Evolutionary conservation across 495 filamentous ascomycete species (phyloP).

Genomic region (Trichoderma reesei): DNA sequence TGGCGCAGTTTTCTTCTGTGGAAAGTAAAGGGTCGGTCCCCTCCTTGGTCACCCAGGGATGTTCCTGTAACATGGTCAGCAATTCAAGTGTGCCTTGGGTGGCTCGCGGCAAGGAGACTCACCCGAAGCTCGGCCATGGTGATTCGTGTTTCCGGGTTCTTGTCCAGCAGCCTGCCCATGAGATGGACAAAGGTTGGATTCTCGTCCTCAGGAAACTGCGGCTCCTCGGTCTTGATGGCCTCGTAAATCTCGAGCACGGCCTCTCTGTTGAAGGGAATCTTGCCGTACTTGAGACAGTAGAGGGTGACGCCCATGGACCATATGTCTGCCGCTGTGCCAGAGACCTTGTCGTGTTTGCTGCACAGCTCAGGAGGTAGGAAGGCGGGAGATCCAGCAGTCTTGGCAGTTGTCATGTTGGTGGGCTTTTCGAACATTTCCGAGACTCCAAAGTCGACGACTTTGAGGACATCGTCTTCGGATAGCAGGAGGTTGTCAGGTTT

Average conservation of each 20-base stretch:
- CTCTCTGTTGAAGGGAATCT: constrained; percentile 69
- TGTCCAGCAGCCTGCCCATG: constrained; percentile 59
- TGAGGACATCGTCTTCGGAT: constrained; percentile 82
- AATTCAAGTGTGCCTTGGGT: constrained; percentile 12
- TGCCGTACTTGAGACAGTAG: constrained; percentile 85
- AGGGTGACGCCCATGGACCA: constrained; percentile 98
- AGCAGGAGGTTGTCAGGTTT: constrained; percentile 94
- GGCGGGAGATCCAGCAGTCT: constrained; percentile 89
- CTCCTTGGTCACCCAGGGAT: constrained; percentile 85
- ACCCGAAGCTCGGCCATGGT: constrained; percentile 74
- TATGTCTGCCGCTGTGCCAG: constrained; percentile 83
- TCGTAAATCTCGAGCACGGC: constrained; percentile 82
- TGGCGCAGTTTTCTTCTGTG: constrained; percentile 75
- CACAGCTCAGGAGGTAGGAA: constrained; percentile 93
- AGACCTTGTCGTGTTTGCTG: constrained; percentile 77
- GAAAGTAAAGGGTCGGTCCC: constrained; percentile 75
- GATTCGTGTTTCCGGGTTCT: constrained; percentile 69
- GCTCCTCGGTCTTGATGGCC: constrained; percentile 61
- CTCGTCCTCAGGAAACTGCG: constrained; percentile 42
- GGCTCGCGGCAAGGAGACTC: constrained; percentile 16
- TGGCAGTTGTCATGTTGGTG: constrained; percentile 82
- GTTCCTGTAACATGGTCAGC: constrained; percentile 45
- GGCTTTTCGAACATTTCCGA: constrained; percentile 96
- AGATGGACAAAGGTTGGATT: constrained; percentile 57
- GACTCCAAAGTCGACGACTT: constrained; percentile 96